These are phyloP conservation scores for Myrmaecium sp. DNA, from an alignment of 2,329 filamentous ascomycete species.

Conservation along the genomic window DNA sequence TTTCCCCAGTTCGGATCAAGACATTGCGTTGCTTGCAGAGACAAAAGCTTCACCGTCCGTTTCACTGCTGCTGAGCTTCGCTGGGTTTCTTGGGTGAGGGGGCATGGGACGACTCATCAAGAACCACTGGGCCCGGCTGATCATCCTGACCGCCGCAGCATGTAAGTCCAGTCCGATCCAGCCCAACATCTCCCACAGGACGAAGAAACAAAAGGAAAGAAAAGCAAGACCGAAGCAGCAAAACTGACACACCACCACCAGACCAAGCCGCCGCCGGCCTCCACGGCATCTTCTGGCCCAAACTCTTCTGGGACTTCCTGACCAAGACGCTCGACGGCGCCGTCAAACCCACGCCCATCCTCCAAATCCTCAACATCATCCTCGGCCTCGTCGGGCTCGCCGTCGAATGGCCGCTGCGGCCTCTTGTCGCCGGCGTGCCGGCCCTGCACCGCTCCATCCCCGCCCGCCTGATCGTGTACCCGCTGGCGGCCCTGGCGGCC, in stretches of 20 bases:
- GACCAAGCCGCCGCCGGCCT: conserved; percentile 76
- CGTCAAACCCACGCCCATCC: conserved; percentile 70
- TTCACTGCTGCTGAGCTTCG: too few species aligned
- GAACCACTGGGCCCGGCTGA: conserved; percentile 95
- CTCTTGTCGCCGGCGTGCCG: conserved; percentile 51
- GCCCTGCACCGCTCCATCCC: conserved; percentile 76
- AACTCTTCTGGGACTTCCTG: conserved; percentile 95
- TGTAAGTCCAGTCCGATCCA: too few species aligned
- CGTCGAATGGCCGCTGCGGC: conserved; percentile 76
- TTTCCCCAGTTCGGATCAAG: too few species aligned
- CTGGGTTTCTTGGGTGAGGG: too few species aligned
- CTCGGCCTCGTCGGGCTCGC: conserved; percentile 62
- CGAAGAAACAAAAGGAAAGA: neutral
- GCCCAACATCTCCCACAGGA: neutral
- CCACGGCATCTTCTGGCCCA: conserved; percentile 93
- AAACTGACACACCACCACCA: conserved; percentile 23
- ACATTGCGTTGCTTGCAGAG: too few species aligned
- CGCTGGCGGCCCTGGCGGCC: conserved; percentile 57
- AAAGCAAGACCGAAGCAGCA: too few species aligned
- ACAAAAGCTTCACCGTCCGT: too few species aligned
- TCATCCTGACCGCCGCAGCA: conserved; percentile 67
- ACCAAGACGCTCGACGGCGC: conserved; percentile 77
- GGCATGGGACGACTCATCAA: conserved; percentile 95
- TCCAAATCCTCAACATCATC: conserved; percentile 81
- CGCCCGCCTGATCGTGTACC: conserved; percentile 65